Evolutionary conservation across 345 rosid genomes (phyloP).

Genomic region (Rhizophora apiculata): DNA sequence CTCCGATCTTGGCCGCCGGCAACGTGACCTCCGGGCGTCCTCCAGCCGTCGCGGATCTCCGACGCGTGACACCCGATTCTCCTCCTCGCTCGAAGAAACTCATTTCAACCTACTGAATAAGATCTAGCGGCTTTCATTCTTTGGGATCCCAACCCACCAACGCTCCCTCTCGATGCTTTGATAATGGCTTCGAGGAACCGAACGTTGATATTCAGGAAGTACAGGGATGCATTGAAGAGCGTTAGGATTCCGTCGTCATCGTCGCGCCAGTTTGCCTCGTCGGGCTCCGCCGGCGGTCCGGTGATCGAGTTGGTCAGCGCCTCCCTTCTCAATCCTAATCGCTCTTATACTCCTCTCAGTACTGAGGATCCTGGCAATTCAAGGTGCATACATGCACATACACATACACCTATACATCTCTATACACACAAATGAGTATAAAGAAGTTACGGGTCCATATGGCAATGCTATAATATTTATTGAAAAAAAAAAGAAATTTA

Average conservation of each 20-base stretch:
- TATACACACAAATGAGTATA: background rate
- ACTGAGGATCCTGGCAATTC: conserved; percentile 87
- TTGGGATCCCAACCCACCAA: background rate
- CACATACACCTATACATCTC: background rate
- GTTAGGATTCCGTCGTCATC: conserved; percentile 60
- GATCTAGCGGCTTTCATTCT: background rate
- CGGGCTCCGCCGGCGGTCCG: conserved; percentile 55
- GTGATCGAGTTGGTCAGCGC: conserved; percentile 89
- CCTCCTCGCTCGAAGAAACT: too few species aligned
- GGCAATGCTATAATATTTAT: background rate
- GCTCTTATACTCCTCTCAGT: conserved; percentile 74
- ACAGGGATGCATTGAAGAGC: conserved; percentile 86
- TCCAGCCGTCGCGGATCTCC: conserved; percentile 5
- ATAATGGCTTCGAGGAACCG: conserved; percentile 86
- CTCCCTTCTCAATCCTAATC: conserved; percentile 63
- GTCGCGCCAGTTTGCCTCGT: conserved; percentile 13
- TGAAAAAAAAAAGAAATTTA: background rate
- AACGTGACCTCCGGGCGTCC: conserved; percentile 3
- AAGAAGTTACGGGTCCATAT: background rate
- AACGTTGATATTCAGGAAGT: conserved; percentile 61
- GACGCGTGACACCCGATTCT: background rate
- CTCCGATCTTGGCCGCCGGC: background rate
- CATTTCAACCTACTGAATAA: too few species aligned
- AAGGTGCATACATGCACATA: conserved; percentile 35
- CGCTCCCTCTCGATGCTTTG: background rate